Base-by-base conservation (phyloP, 805 yeast genomes). In the Hanseniaspora opuntiae region DNA sequence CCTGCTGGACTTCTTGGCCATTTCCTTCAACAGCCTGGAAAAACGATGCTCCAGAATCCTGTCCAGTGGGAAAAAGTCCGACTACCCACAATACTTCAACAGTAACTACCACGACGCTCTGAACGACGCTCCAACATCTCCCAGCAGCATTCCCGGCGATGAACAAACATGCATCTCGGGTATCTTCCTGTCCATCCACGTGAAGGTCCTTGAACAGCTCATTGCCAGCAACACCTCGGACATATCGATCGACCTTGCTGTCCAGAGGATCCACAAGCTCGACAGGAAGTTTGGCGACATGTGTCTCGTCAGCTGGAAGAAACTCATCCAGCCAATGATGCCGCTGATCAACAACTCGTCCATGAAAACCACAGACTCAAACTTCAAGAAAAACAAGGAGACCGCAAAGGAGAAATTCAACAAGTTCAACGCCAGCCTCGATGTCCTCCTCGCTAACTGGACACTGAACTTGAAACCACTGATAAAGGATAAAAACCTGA, bases 341-440 rank as follows among this genome's bases (percentile, higher is more conserved):
- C 45, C 52, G 3, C 38, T 53, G 36, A 32, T 35, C 11, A 47
- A 48, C 12, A 53, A 41, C 25, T 33, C 46, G 12, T 95, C 84
- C 60, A 84, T 95, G 1, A 79, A 83, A 14, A 79, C 79, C 32
- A 54, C 65, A 19, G 76, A 75, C 36, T 75, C 70, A 58, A 63
- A 70, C 58, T 70, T 78, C 45, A 78, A 79, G n/a, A 84, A 85
- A 59, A 95, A 87, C 58, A 78, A 79, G 57, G 96, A 87, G 52
- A 77, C 73, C 48, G 78, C 87, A 54, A 93, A 90, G 62, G 96
- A 93, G 56, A 79, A 86, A 62, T 87, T 86, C 68, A 78, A 77
- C 58, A 81, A 76, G 56, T 93, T 90, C 69, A 90, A 89, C 64
- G 78, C 77, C 30, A 82, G 82, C 44, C 85, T 93, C 63, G 97